These are phyloP conservation scores for Ceratocystis albifundus DNA, from an alignment of 2,329 filamentous ascomycete species.

Conservation along the genomic window DNA sequence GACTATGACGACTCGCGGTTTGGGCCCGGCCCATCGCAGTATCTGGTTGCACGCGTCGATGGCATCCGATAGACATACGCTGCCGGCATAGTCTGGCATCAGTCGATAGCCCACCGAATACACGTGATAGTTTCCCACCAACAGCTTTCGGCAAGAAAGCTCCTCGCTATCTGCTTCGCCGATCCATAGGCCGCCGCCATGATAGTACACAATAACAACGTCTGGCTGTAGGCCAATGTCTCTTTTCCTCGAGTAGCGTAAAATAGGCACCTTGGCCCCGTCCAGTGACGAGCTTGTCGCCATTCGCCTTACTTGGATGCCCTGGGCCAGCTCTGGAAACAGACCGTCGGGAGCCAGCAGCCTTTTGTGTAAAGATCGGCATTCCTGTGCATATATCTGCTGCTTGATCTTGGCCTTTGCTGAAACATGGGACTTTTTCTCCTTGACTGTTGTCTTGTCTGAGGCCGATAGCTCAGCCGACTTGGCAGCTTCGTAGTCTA, in stretches of 20 bases:
- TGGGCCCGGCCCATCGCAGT: constrained; percentile 16
- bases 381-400: constrained; percentile 32
- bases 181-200: constrained; percentile 38
- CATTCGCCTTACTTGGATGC: constrained; percentile 28
- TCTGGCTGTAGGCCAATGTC: constrained; percentile 23
- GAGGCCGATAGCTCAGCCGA: constrained; percentile 25
- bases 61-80: constrained; percentile 35
- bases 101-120: constrained; percentile 40
- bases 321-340: constrained; percentile 32
- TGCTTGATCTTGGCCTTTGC: constrained; percentile 30
- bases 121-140: constrained; percentile 28
- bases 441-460: constrained; percentile 27
- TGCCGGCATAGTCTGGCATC: constrained; percentile 33
- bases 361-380: constrained; percentile 31
- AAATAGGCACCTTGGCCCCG: constrained; percentile 31
- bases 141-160: constrained; percentile 36
- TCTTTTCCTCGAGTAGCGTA: constrained; percentile 28
- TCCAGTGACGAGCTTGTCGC: constrained; percentile 30
- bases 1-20: constrained; percentile 30
- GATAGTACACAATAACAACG: constrained; percentile 36
- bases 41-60: constrained; percentile 30
- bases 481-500: constrained; percentile 31
- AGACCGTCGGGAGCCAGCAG: constrained; percentile 32
- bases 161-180: constrained; percentile 42
- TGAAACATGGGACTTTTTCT: constrained; percentile 25